Evolutionary conservation across 306 rosid genomes (phyloP).

Genomic region (Abrus pulchellus): DNA sequence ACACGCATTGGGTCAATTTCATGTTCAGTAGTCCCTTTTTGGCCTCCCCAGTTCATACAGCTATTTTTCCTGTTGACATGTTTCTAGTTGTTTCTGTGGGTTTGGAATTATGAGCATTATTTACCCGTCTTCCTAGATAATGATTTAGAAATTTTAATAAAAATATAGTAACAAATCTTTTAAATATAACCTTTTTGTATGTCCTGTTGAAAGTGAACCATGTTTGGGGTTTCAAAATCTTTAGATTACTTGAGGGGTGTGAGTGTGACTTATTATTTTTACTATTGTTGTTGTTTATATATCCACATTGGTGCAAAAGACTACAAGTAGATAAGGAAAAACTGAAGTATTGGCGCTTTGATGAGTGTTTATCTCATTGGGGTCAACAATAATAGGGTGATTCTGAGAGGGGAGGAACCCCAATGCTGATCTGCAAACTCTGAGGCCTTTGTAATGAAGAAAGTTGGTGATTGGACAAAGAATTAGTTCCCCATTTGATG

Average conservation of each 20-base stretch:
- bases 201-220: too few species aligned
- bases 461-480: slow-evolving; percentile 28
- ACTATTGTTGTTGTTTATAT: too few species aligned
- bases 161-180: too few species aligned
- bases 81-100: slow-evolving; percentile 40
- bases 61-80: slow-evolving; percentile 4
- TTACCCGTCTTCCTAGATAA: background rate
- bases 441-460: slow-evolving; percentile 39
- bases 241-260: too few species aligned
- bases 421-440: slow-evolving; percentile 45
- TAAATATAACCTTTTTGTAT: too few species aligned
- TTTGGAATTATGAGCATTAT: background rate
- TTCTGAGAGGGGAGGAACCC: slow-evolving; percentile 40
- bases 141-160: too few species aligned
- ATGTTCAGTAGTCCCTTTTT: background rate
- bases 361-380: slow-evolving; percentile 41
- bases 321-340: slow-evolving; percentile 13
- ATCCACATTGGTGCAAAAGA: too few species aligned
- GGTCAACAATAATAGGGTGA: slow-evolving; percentile 36
- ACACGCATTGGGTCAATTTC: slow-evolving; percentile 5
- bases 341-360: background rate
- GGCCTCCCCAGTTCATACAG: background rate
- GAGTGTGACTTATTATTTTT: too few species aligned
- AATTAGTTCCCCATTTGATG: slow-evolving; percentile 42
- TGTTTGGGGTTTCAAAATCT: too few species aligned